Evolutionary conservation across 257 asterid species (phyloP).

Genomic region (Salvia hispanica): DNA sequence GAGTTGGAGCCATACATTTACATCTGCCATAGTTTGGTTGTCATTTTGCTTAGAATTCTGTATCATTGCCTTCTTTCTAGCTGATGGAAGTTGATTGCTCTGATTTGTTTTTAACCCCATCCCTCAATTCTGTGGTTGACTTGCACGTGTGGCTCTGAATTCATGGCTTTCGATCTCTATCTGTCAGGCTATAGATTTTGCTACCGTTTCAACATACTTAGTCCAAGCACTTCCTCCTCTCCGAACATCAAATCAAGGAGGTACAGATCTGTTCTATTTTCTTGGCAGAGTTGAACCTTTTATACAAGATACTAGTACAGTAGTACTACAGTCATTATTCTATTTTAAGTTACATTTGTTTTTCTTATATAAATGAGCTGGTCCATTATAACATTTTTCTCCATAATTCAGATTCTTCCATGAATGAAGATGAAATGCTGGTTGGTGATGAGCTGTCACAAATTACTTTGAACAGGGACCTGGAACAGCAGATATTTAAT

Average conservation of each 20-base stretch:
- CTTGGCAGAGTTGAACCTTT: constrained; percentile 21
- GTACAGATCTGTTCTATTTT: constrained; percentile 46
- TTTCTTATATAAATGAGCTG: not conserved
- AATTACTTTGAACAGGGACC: constrained; percentile 56
- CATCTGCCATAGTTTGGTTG: constrained; percentile 1
- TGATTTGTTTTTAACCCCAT: not conserved
- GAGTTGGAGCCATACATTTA: constrained; percentile 15
- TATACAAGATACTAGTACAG: not conserved
- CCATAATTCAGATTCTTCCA: constrained; percentile 46
- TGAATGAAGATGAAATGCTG: constrained; percentile 79
- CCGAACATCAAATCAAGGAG: constrained; percentile 54
- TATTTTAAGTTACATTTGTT: not conserved
- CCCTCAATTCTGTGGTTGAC: constrained; percentile 3
- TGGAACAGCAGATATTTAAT: constrained; percentile 72
- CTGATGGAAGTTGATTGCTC: constrained; percentile 17
- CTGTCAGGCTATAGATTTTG: constrained; percentile 84
- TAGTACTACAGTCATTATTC: not conserved
- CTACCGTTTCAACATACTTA: constrained; percentile 66
- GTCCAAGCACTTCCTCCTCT: constrained; percentile 81
- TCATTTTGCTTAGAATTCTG: constrained; percentile 8
- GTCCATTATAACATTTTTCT: constrained; percentile 22
- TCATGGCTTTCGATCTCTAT: constrained; percentile 13
- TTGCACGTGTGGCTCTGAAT: constrained; percentile 25
- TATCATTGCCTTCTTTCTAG: constrained; percentile 12
- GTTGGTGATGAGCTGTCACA: constrained; percentile 53